Evolutionary conservation across 163 green algal species (phyloP).

Genomic region (Smithsoniella earleae): DNA sequence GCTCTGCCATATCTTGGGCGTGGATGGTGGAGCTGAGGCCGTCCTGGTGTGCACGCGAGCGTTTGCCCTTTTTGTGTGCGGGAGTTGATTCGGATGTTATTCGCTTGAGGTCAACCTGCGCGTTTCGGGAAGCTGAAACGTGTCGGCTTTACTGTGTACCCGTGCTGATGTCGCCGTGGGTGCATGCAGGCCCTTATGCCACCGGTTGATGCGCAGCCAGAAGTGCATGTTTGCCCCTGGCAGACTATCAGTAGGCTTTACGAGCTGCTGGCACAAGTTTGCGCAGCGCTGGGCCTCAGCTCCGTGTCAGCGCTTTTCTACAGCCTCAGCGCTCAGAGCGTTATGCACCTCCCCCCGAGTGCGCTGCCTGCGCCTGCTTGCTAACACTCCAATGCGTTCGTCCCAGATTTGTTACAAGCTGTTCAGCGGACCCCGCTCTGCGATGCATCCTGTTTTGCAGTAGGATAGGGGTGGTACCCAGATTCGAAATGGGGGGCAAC

Average conservation of each 20-base stretch:
- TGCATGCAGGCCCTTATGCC: constrained; percentile 20
- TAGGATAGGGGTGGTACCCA: background rate
- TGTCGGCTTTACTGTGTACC: background rate
- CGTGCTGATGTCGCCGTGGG: background rate
- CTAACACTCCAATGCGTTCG: too few species aligned
- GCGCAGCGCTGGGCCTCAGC: constrained; percentile 22
- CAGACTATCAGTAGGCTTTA: constrained; percentile 14
- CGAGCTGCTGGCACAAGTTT: constrained; percentile 20
- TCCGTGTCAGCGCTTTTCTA: constrained; percentile 23
- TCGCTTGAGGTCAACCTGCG: background rate
- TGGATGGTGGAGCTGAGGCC: background rate
- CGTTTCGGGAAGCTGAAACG: background rate
- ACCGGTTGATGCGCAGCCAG: background rate
- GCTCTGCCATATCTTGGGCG: background rate
- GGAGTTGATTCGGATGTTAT: background rate
- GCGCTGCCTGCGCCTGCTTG: background rate
- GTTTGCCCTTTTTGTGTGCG: background rate
- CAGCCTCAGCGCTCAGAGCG: background rate
- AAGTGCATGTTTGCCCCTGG: background rate
- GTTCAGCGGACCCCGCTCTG: too few species aligned
- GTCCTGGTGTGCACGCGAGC: background rate
- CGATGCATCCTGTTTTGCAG: too few species aligned
- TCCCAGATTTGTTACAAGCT: too few species aligned
- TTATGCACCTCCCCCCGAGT: background rate
- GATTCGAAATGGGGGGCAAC: background rate